A percentile compares a stretch with the other conserved stretches of the same genome.
These are phyloP conservation scores for Erodium trifolium DNA, from an alignment of 441 rosid genomes.

Conservation along the genomic window DNA sequence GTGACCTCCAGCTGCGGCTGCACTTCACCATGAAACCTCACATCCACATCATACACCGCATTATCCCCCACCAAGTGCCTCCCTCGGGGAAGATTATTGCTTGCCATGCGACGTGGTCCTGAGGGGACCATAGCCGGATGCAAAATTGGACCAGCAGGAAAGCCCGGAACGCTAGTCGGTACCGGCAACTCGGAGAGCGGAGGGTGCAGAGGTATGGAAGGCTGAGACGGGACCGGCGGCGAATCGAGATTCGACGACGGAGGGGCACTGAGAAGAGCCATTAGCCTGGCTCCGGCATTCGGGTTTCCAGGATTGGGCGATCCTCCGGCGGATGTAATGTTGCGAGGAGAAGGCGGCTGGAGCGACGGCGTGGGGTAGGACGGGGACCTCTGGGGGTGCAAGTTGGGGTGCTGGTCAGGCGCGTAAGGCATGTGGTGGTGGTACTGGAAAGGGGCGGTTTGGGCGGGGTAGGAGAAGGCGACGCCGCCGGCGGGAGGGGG, in stretches of 20 bases:
- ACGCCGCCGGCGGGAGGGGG: no score
- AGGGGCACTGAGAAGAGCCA: constrained; percentile 55
- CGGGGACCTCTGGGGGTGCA: no score
- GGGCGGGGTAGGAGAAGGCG: no score
- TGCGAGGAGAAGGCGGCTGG: no score
- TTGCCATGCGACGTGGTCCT: background rate
- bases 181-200: no score
- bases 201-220: background rate
- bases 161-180: background rate
- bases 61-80: constrained; percentile 45
- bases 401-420: no score
- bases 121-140: constrained; percentile 13
- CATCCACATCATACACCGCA: constrained; percentile 48
- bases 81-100: constrained; percentile 59
- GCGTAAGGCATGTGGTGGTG: no score
- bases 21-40: constrained; percentile 48
- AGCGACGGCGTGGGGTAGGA: no score
- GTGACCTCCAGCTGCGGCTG: constrained; percentile 79
- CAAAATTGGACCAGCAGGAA: constrained; percentile 22
- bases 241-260: constrained; percentile 1
- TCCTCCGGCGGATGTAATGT: no score
- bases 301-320: constrained; percentile 23
- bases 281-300: constrained; percentile 47
- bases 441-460: no score
- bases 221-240: background rate